phyloP scores from a whole-genome alignment of 805 yeast genomes.

The Lachancea sp. region DNA sequence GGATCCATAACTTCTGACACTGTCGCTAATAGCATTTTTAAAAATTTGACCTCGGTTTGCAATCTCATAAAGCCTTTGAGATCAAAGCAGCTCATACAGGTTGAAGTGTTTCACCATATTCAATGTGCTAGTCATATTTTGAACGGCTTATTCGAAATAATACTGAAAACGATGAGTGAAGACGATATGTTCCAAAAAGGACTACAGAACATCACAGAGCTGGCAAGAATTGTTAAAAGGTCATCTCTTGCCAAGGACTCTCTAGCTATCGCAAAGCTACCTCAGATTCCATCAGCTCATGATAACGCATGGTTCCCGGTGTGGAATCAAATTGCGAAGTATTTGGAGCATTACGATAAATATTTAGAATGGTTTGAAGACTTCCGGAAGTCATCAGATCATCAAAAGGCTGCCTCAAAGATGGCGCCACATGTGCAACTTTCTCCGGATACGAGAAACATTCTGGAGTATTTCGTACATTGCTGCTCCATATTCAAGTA shows the following conservation, averaged over 20 bases:
- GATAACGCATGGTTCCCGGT: conserved; percentile 3
- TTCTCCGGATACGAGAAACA: background rate
- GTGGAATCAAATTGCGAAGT: conserved; percentile 6
- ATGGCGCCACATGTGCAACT: background rate
- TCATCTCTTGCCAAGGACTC: background rate
- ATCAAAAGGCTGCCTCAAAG: no score
- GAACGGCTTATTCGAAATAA: background rate
- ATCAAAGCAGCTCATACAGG: background rate
- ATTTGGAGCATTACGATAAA: conserved; percentile 1
- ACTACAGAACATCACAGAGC: background rate
- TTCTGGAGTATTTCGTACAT: conserved; percentile 7
- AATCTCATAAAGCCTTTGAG: background rate
- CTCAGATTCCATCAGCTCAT: conserved; percentile 5
- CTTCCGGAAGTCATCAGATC: no score
- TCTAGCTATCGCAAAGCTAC: background rate
- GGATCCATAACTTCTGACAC: background rate
- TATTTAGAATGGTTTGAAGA: background rate
- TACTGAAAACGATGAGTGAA: background rate
- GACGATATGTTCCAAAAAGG: background rate
- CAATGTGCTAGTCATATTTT: conserved; percentile 4
- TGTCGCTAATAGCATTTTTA: background rate
- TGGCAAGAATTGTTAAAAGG: conserved; percentile 1
- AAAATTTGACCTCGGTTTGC: background rate
- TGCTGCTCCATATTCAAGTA: conserved; percentile 5
- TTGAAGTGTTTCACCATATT: background rate